Evolutionary conservation across 371 early-diverging fungal species (phyloP).

Genomic region (Mucor lusitanicus): DNA sequence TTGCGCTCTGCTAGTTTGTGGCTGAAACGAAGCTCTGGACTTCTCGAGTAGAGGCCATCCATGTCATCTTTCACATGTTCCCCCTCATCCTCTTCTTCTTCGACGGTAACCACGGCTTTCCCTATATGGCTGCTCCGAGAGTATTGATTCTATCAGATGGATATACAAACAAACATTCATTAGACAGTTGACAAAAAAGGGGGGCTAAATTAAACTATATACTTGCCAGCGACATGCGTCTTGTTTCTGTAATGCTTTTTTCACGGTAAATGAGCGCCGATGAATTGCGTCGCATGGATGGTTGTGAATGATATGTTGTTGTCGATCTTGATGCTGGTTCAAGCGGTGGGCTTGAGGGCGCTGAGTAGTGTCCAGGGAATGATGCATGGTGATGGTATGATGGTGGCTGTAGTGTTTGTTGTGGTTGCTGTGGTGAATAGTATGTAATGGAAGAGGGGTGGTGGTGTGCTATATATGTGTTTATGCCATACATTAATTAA

Average conservation of each 20-base stretch:
- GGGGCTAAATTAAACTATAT: neutral
- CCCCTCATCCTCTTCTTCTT: neutral
- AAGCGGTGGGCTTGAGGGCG: constrained; percentile 14
- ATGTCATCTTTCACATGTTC: neutral
- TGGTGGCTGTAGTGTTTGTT: neutral
- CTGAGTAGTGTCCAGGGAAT: constrained; percentile 12
- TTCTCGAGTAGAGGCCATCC: constrained; percentile 53
- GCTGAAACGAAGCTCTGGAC: constrained; percentile 60
- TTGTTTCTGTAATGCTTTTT: neutral
- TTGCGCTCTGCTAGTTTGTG: constrained; percentile 82
- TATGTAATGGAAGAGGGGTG: neutral
- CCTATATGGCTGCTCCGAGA: constrained; percentile 4
- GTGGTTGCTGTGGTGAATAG: neutral
- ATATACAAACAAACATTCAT: neutral
- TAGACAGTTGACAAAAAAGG: neutral
- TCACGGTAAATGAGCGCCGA: neutral
- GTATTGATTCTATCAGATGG: neutral
- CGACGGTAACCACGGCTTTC: neutral
- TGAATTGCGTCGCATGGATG: constrained; percentile 3
- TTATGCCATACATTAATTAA: neutral
- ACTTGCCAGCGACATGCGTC: constrained; percentile 11
- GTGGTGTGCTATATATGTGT: too few species aligned
- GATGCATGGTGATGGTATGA: neutral
- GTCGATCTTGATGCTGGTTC: constrained; percentile 1
- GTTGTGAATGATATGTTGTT: neutral